Evolutionary conservation across 148 eudicot genomes (phyloP).

Genomic region (Beta vulgaris): DNA sequence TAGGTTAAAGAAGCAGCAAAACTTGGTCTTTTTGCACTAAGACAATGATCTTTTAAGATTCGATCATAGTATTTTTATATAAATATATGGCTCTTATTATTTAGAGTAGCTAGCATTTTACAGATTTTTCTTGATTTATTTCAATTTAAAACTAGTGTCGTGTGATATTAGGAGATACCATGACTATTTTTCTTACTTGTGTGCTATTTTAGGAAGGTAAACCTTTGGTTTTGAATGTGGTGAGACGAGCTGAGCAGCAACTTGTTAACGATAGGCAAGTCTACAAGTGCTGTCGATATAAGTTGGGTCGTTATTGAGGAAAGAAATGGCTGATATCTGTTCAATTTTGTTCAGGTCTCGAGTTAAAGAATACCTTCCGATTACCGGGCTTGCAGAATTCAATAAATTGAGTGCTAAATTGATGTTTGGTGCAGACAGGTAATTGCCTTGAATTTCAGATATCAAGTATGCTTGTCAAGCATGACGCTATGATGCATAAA

Average conservation of each 20-base stretch:
- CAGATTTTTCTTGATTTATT: neutral
- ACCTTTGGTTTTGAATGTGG: conserved; percentile 94
- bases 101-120: neutral
- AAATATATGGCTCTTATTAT: neutral
- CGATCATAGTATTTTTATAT: neutral
- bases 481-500: neutral
- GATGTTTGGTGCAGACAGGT: conserved; percentile 94
- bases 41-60: neutral
- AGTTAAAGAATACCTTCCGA: conserved; percentile 91
- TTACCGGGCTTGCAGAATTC: conserved; percentile 88
- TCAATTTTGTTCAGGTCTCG: conserved; percentile 54
- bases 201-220: conserved; percentile 77
- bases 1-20: neutral
- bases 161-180: neutral
- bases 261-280: conserved; percentile 74
- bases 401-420: conserved; percentile 94
- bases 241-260: conserved; percentile 75
- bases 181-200: neutral
- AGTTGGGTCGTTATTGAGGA: neutral
- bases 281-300: neutral
- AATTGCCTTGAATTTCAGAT: neutral
- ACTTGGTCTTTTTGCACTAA: neutral
- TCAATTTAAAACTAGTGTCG: neutral
- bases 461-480: neutral
- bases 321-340: neutral